Base-by-base conservation (phyloP, 2,329 filamentous ascomycete species). In the Ophiocordyceps polyrhachis-furcata region DNA sequence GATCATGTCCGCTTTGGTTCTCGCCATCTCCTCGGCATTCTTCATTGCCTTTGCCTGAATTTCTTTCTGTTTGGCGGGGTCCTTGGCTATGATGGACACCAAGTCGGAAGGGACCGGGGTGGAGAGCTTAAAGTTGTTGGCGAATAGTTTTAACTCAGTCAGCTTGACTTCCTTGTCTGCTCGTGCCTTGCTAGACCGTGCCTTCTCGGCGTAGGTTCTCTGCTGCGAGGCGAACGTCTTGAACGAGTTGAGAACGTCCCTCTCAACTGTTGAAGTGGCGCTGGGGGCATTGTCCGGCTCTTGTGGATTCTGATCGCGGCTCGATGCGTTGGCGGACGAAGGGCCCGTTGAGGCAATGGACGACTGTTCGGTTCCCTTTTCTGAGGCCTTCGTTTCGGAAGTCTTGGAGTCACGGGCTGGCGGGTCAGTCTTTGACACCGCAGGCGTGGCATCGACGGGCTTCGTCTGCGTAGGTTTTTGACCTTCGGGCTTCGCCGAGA, bases 61-160 rank as follows among this genome's bases (percentile, higher is more conserved):
- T 57, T 88, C 79, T 55, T 87, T 79, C 62, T 96, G 91, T 66
- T 95, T 98, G 41, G 69, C 73, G n/a, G 87, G 87, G 58, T 98
- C 91, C 60, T 96, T 98, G 47, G 91, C 89, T 48, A 98, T 81
- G 52, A 98, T 98, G 1, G 85, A 81, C 25, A 98, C 87, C 32
- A 98, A 66, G 61, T 98, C 91, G 44, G 76, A 79, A 1, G 91
- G 91, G 12, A 98, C 87, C 6, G 88, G 87, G 3, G 89, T 95
- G 43, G 83, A 81, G 17, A 98, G 74, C 65, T 96, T 96, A 70
- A 98, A 98, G 58, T 76, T 91, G 52, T 80, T 76, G 1, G 91
- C 86, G 61, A 98, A 98, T 57, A 89, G 94, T 69, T 91, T 93
- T 47, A 98, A 66, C 63, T 98, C 91, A 48, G 85, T 93, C 49